Base-by-base conservation (phyloP, 306 rosid species). In the Chamaecrista fasciculata region DNA sequence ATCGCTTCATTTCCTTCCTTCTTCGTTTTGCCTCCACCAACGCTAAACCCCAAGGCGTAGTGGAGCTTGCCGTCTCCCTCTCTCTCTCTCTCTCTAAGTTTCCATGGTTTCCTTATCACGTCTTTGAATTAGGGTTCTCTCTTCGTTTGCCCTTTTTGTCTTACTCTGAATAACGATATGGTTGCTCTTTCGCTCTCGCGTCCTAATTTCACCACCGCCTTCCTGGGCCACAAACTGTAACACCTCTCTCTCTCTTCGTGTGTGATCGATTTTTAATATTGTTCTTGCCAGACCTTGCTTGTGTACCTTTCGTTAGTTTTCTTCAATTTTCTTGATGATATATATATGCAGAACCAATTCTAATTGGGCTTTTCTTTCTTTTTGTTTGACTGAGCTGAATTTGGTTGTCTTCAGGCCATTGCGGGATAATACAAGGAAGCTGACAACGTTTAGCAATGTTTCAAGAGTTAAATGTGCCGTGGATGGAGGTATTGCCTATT, bases 401-500 rank as follows among this genome's bases (percentile, higher is more conserved):
- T 33, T 39, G 23, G 14, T 52, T 66, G 71, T 29, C 67, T 43
- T 21, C 74, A 90, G 98, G 68, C 37, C 66, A 21, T 43, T 64
- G 66, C 85, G 68, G 23, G 69, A 72, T 66, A 76, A 60, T 49
- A 19, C 80, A 16, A 49, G 24, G 78, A 84, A 68, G 69, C 72
- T 55, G n/a, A 59, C 16, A 37, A 23, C 60, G 1, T 50, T 36
- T 71, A 14, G 33, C 43, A 57, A 37, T 36, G 48, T 31, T 58
- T 37, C 70, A 23, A 69, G 48, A 67, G 66, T 81, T 59, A 80
- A 71, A 56, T 93, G 96, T 80, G 80, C 91, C 10, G 81, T 87
- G 40, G 97, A 85, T 34, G 96, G 74, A 84, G 98, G 98, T 92
- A 75, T 49, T 61, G 37, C 15, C 26, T 56, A 72, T 12, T 33